Percentiles rank a stretch among this genome's conserved stretches.
Evolutionary conservation across 495 filamentous ascomycete genomes (phyloP).

Genomic region (Copromyces sp.): DNA sequence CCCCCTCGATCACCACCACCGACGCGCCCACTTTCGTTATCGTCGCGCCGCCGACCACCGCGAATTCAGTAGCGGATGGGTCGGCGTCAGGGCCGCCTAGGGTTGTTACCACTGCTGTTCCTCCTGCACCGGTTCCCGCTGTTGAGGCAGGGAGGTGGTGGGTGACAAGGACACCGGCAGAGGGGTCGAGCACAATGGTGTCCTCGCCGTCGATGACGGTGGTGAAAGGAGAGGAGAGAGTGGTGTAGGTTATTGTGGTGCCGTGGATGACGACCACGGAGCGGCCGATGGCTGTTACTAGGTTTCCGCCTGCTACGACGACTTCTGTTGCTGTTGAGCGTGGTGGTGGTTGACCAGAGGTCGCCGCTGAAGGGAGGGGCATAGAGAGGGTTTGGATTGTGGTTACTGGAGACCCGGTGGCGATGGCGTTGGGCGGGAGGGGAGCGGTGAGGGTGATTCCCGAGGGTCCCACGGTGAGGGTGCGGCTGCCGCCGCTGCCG

Average conservation of each 20-base stretch:
- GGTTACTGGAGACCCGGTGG: neutral
- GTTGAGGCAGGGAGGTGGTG: slow-evolving; percentile 2
- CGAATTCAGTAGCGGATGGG: slow-evolving; percentile 26
- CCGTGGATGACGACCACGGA: slow-evolving; percentile 34
- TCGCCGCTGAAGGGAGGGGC: neutral
- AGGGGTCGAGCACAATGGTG: slow-evolving; percentile 35
- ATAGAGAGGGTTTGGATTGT: neutral
- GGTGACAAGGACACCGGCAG: slow-evolving; percentile 26
- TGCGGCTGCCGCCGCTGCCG: neutral
- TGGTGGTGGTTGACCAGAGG: neutral
- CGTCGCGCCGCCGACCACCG: slow-evolving; percentile 36
- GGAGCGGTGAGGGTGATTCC: neutral
- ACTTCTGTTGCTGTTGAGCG: slow-evolving; percentile 12
- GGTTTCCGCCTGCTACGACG: slow-evolving; percentile 34
- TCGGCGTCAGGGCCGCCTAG: slow-evolving; percentile 28
- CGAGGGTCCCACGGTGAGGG: neutral
- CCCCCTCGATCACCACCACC: slow-evolving; percentile 37
- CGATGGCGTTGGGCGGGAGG: neutral
- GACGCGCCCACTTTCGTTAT: slow-evolving; percentile 39
- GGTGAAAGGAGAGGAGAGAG: slow-evolving; percentile 14
- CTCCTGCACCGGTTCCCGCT: neutral
- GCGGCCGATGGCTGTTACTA: slow-evolving; percentile 37
- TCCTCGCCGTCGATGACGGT: slow-evolving; percentile 28
- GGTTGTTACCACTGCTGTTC: slow-evolving; percentile 12
- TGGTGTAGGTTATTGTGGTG: slow-evolving; percentile 32